Base-by-base conservation (phyloP, 2,329 filamentous ascomycete genomes). In the Emergomyces pasteurianus region DNA sequence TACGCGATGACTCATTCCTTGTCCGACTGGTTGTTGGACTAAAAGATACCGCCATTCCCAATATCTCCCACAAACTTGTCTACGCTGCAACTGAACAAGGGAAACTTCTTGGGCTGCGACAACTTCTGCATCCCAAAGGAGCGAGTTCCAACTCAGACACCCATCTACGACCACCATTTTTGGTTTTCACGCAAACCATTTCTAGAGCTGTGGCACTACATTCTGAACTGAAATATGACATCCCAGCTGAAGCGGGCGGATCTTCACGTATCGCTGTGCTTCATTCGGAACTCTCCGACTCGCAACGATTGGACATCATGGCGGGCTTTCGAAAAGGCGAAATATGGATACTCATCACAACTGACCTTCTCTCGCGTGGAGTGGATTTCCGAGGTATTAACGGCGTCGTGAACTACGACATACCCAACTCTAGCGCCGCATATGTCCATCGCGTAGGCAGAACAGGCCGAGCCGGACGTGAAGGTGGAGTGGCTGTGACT, bases 111-210 rank as follows among this genome's bases (percentile, higher is more conserved):
- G 92, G 90, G 7, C 81, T 99, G 14, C 88, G 94, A 53, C 91
- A 97, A 71, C 83, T 99, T 36, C 80, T 97, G 1, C 91, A 90
- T 67, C 92, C 92, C 0, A 80, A 85, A 0, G 81, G 83, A 10
- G 80, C 84, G 34, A 78, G 80, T 7, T 63, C 71, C 43, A 79
- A 72, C 1, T 68, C 73, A 16, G 70, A 73, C 58, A 73, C 78
- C 8, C 75, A 78, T 2, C 79, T 97, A 53, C 85, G 89, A 0
- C 90, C 94, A 0, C 94, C 94, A 0, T 96, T 96, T 75, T 81
- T 99, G 6, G 87, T 99, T 63, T 99, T 99, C 74, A 94, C 92
- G 0, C 94, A 99, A 76, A 96, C 92, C 0, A 96, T 99, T 61
- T 87, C 92, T 58, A 86, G 94, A 67, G 94, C 94, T 0, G 84